A percentile compares a stretch with the other conserved stretches of the same genome.
Evolutionary conservation across 202 grass and related monocot species (phyloP).

Genomic region (Dendrocalamus latiflorus): DNA sequence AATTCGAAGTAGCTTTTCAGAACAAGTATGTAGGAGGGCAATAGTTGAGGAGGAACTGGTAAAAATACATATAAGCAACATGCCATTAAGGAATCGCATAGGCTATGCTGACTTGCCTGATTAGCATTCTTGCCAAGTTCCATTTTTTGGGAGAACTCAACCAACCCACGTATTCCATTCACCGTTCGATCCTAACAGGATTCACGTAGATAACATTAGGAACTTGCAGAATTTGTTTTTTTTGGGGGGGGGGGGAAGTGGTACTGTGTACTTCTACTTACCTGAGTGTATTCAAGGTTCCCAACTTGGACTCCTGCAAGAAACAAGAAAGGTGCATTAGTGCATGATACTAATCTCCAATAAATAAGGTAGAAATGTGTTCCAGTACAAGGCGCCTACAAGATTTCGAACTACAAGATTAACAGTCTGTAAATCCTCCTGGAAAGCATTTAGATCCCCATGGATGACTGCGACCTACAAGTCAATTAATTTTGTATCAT

Average conservation of each 20-base stretch:
- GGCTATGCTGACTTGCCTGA: constrained; percentile 40
- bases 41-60: background rate
- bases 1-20: constrained; percentile 9
- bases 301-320: too few species aligned
- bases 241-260: too few species aligned
- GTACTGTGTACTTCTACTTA: background rate
- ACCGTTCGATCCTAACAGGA: constrained; percentile 55
- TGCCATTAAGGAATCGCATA: background rate
- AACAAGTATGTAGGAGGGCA: background rate
- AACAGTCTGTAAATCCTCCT: too few species aligned
- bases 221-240: background rate
- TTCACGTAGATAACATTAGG: background rate
- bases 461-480: constrained; percentile 58
- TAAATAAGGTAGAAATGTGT: too few species aligned
- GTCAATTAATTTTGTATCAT: background rate
- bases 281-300: too few species aligned
- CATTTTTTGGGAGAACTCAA: constrained; percentile 42
- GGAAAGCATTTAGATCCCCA: constrained; percentile 30
- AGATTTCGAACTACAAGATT: too few species aligned
- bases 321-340: too few species aligned
- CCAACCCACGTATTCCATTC: constrained; percentile 50
- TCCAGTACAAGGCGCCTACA: too few species aligned
- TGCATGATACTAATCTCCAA: too few species aligned
- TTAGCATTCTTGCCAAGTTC: constrained; percentile 31
- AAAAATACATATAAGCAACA: background rate